phyloP scores from a whole-genome alignment of 257 asterid genomes.

The Solanum appendiculatum region DNA sequence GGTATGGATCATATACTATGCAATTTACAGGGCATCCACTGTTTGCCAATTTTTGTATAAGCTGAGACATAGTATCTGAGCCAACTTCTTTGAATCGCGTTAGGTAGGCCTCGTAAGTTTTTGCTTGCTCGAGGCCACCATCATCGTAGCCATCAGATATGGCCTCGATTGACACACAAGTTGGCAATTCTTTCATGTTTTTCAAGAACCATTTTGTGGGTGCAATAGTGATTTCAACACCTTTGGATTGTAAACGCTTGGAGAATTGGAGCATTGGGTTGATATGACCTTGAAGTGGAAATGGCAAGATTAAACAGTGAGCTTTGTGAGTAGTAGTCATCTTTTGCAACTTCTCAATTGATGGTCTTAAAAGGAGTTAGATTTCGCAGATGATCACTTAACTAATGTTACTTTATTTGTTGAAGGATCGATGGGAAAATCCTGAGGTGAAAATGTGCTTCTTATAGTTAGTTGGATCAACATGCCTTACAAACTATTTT shows the following conservation, averaged over 20 bases:
- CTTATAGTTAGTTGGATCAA: no score
- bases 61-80: slow-evolving; percentile 12
- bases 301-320: slow-evolving; percentile 26
- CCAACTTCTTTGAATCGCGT: slow-evolving; percentile 14
- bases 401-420: no score
- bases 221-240: background rate
- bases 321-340: background rate
- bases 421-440: no score
- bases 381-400: no score
- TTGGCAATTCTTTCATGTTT: slow-evolving; percentile 1
- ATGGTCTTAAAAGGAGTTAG: no score
- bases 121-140: slow-evolving; percentile 10
- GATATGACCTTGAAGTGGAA: slow-evolving; percentile 36
- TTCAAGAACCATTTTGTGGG: background rate
- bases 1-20: slow-evolving; percentile 5
- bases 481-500: no score
- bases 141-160: slow-evolving; percentile 40
- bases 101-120: background rate
- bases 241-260: background rate
- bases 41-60: slow-evolving; percentile 1
- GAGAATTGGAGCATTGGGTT: slow-evolving; percentile 32
- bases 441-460: no score
- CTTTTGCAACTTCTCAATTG: no score
- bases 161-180: background rate
- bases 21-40: slow-evolving; percentile 12